These are phyloP conservation scores for Phlebiopsis flavidoalba DNA, from an alignment of 768 basidiomycete genomes.

Conservation along the genomic window DNA sequence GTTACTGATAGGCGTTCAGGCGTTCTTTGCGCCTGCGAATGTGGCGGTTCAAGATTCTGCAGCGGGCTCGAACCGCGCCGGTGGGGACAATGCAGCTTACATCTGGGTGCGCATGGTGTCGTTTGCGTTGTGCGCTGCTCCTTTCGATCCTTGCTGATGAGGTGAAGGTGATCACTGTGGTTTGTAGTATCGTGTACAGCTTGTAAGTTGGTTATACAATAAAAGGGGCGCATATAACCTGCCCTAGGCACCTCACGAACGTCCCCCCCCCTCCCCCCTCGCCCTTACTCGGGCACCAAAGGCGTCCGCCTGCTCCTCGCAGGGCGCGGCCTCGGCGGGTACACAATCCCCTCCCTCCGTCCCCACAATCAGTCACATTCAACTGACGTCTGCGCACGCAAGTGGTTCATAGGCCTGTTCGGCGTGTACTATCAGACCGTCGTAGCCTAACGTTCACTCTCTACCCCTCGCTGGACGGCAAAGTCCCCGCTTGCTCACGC, in stretches of 20 bases:
- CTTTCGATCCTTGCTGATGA: too few relatives aligned
- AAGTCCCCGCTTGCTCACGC: too few relatives aligned
- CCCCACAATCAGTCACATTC: too few relatives aligned
- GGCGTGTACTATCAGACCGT: slow-evolving; percentile 70
- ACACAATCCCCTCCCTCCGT: slow-evolving; percentile 10
- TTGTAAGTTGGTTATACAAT: slow-evolving; percentile 24
- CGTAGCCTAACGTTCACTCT: too few relatives aligned
- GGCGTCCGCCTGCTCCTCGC: slow-evolving; percentile 55
- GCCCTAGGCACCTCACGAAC: slow-evolving; percentile 30
- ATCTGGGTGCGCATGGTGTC: background rate
- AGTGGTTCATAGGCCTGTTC: slow-evolving; percentile 67
- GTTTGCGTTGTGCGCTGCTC: background rate
- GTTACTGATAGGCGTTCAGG: too few relatives aligned
- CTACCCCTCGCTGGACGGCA: slow-evolving; percentile 71
- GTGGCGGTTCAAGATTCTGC: background rate
- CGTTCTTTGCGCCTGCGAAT: background rate
- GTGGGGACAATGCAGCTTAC: background rate
- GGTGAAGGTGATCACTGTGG: slow-evolving; percentile 44
- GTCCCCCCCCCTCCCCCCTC: too few relatives aligned
- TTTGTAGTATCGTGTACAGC: slow-evolving; percentile 46
- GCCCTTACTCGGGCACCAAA: slow-evolving; percentile 64
- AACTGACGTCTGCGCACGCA: background rate
- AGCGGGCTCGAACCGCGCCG: too few relatives aligned
- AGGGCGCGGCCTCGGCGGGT: slow-evolving; percentile 61
- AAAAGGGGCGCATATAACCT: background rate